Base-by-base conservation (phyloP, 495 filamentous ascomycete species). In the Xylaria sp. region DNA sequence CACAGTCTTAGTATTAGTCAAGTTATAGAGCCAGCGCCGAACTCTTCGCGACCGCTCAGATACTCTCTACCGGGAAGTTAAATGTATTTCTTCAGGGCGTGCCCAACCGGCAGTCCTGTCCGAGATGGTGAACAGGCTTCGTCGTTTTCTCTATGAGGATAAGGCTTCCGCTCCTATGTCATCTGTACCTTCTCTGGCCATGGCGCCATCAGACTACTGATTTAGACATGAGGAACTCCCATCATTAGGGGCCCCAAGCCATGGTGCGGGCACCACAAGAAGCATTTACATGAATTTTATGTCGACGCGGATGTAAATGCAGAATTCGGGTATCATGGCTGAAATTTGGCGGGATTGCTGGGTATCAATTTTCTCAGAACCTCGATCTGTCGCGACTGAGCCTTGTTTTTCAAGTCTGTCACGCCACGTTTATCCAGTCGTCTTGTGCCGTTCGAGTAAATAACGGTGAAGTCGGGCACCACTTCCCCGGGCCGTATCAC, bases 381-480 rank as follows among this genome's bases (percentile, higher is more conserved):
- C 67, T 92, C 90, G 29, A 92, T 85, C 73, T 92, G 90, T 69
- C 86, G 83, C 69, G 84, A 83, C 68, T 89, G 83, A 55, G 83
- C 84, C 76, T 86, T 88, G 69, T 84, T 80, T 77, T 85, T 87
- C 58, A 88, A 71, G 15, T 86, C 85, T 53, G 84, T 80, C 35
- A 88, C 80, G 31, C 86, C 87, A 31, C 86, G 85, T 67, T 74
- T 82, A 72, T 93, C 89, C 11, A 83, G 71, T 62, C 91, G 81
- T 68, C 89, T 79, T 74, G 85, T 77, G 21, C 86, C 86, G 59
- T 86, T 84, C 0, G 90, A 89, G 75, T 88, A 92, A 11, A 93
- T 76, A 8, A 93, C 90, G 0, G 89, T 92, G 70, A 84, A 88
- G 71, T 93, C 91, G 0, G 87, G 86, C 3, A 94, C 46, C 21